Conservation (phyloP, 352 stramenopile species). For the Blastocystis sp. region DNA sequence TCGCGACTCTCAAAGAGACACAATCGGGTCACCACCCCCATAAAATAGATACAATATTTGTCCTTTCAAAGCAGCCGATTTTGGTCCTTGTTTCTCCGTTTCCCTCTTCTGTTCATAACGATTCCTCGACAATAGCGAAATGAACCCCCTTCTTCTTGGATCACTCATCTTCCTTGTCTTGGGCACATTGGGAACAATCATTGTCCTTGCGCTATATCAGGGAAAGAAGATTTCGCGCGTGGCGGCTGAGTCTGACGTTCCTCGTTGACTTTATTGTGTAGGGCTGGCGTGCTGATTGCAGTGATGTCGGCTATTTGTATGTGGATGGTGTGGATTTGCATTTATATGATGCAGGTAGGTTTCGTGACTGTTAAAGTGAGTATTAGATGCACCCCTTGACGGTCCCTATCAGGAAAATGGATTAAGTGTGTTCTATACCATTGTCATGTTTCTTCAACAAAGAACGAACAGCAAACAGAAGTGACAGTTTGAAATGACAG, state of each 20-base stretch:
- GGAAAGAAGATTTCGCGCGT: conserved; percentile 32
- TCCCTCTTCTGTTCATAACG: not conserved
- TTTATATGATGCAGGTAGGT: conserved; percentile 54
- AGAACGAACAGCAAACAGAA: not conserved
- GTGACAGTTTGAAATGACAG: not conserved
- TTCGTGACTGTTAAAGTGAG: not conserved
- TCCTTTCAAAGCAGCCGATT: not conserved
- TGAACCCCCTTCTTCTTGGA: conserved; percentile 51
- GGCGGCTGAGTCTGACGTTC: not conserved
- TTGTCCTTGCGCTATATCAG: conserved; percentile 33
- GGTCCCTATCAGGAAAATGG: conserved; percentile 35
- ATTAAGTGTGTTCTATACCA: not conserved
- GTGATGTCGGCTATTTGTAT: conserved; percentile 42
- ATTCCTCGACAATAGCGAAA: not conserved
- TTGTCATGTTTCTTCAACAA: not conserved
- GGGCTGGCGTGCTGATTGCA: conserved; percentile 12
- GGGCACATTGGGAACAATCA: not conserved
- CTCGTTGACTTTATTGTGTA: not conserved
- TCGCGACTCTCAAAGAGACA: no score
- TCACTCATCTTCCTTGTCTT: conserved; percentile 22
- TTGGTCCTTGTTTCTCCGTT: conserved; percentile 8
- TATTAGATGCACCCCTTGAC: conserved; percentile 29
- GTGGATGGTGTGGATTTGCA: conserved; percentile 55
- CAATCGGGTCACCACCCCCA: no score
- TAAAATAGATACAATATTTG: not conserved